phyloP scores from a whole-genome alignment of 345 rosid genomes.

The Boechera divaricarpa region DNA sequence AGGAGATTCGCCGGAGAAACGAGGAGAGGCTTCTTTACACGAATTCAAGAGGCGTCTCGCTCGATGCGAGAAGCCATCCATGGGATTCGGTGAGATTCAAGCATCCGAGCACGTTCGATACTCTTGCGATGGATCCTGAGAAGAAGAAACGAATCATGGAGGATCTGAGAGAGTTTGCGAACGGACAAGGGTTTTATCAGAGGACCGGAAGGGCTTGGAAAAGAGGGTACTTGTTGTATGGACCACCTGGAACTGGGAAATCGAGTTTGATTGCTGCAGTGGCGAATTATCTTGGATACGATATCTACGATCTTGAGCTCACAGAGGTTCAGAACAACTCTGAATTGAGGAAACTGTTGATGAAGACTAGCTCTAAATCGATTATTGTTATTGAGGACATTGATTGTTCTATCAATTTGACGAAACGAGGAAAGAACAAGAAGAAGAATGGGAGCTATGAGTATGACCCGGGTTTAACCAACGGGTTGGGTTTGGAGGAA shows the following conservation, averaged over 20 bases:
- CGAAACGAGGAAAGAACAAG: constrained; percentile 47
- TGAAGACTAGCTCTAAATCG: constrained; percentile 93
- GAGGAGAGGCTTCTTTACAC: constrained; percentile 81
- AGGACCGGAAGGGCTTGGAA: constrained; percentile 96
- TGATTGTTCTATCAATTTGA: constrained; percentile 78
- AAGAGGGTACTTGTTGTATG: constrained; percentile 83
- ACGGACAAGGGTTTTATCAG: constrained; percentile 77
- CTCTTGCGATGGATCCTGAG: constrained; percentile 85
- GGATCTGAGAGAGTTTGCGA: constrained; percentile 73
- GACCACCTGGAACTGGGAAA: constrained; percentile 97
- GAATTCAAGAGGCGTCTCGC: constrained; percentile 82
- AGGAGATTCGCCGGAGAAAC: constrained; percentile 71
- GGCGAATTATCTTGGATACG: constrained; percentile 88
- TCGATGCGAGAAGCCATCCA: constrained; percentile 86
- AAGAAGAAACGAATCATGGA: constrained; percentile 67
- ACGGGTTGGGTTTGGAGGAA: constrained; percentile 52
- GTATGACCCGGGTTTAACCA: constrained; percentile 41
- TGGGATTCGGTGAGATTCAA: constrained; percentile 97
- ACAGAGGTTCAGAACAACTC: constrained; percentile 93
- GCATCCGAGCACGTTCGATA: constrained; percentile 94
- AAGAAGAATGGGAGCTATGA: constrained; percentile 38
- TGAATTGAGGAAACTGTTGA: constrained; percentile 77
- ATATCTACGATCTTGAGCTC: constrained; percentile 89
- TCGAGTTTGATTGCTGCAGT: constrained; percentile 98
- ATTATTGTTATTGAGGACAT: constrained; percentile 91